These are phyloP conservation scores for Corynespora cassiicola DNA, from an alignment of 2,329 filamentous ascomycete genomes.

Conservation along the genomic window DNA sequence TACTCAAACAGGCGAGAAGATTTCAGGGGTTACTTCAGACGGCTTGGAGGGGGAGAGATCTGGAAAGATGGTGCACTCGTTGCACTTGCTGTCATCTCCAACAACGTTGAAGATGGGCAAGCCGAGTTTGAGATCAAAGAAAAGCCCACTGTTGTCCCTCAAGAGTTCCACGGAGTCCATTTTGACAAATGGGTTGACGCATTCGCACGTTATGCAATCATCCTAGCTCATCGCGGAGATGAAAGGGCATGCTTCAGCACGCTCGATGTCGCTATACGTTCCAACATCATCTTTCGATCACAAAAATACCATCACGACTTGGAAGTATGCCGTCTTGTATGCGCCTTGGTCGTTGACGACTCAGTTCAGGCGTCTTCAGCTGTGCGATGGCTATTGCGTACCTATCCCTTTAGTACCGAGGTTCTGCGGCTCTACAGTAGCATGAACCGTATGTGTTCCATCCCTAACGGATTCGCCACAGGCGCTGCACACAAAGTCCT, in stretches of 20 bases:
- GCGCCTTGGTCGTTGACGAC: constrained; percentile 81
- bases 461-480: constrained; percentile 76
- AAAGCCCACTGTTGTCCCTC: constrained; percentile 47
- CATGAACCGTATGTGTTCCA: constrained; percentile 77
- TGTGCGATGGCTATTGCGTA: constrained; percentile 83
- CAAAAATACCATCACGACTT: constrained; percentile 73
- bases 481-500: constrained; percentile 90
- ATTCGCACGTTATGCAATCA: constrained; percentile 85
- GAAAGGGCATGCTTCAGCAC: constrained; percentile 78
- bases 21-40: constrained; percentile 44
- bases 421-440: constrained; percentile 83
- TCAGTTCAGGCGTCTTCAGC: constrained; percentile 76
- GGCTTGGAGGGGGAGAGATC: constrained; percentile 35
- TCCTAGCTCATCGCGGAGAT: constrained; percentile 72
- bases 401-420: constrained; percentile 80
- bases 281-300: constrained; percentile 80
- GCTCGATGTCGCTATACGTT: constrained; percentile 78
- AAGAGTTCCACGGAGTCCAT: constrained; percentile 75
- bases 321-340: constrained; percentile 81
- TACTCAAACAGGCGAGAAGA: constrained; percentile 58
- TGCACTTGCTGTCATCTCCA: constrained; percentile 41
- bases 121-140: constrained; percentile 34
- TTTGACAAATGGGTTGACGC: constrained; percentile 89
- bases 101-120: constrained; percentile 40
- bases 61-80: constrained; percentile 44